Base-by-base conservation (phyloP, 345 rosid species). In the Trapa incisa region DNA sequence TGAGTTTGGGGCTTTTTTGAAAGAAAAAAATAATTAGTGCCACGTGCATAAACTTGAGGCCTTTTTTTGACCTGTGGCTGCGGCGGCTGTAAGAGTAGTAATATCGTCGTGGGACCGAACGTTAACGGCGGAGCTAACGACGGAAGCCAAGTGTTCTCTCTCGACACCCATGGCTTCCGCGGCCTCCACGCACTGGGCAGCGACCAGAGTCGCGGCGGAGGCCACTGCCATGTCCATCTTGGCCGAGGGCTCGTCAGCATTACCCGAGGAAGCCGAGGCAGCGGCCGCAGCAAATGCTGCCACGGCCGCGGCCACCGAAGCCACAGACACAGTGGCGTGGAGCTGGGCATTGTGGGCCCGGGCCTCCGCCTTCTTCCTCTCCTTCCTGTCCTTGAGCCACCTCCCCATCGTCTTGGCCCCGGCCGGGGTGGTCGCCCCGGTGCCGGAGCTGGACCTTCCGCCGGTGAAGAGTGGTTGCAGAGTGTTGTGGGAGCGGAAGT, bases 171-270 rank as follows among this genome's bases (percentile, higher is more conserved):
- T 76, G 52, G 78, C 80, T 66, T 93, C 97, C 0, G 98, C 98
- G 1, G 96, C 88, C 79, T 93, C 97, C 67, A 90, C 97, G 64
- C 97, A 93, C 82, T 90, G 98, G 3, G 97, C 97, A n/a, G 98
- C 98, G 15, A 93, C 97, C 65, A 90, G 76, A 5, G 98, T 89
- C 0, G 96, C 94, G 0, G 98, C 98, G 2, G 98, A 90, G 6
- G 99, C 97, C 72, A 94, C 78, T 7, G 97, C 99, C 83, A 85
- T 85, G 64, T 94, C 87, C 3, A 86, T 81, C 83, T 84, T 90
- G 13, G 88, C 80, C 37, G 38, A 58, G 53, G 76, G 67, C 61
- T 88, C 88, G 67, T 90, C 98, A 47, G 84, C 81, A 75, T 83
- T 87, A 29, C 79, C 80, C 0, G 82, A 73, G 3, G 85, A 71